A percentile compares a stretch with the other conserved stretches of the same genome.
Conservation (phyloP, 768 basidiomycete species). For the Russula vinacea region DNA sequence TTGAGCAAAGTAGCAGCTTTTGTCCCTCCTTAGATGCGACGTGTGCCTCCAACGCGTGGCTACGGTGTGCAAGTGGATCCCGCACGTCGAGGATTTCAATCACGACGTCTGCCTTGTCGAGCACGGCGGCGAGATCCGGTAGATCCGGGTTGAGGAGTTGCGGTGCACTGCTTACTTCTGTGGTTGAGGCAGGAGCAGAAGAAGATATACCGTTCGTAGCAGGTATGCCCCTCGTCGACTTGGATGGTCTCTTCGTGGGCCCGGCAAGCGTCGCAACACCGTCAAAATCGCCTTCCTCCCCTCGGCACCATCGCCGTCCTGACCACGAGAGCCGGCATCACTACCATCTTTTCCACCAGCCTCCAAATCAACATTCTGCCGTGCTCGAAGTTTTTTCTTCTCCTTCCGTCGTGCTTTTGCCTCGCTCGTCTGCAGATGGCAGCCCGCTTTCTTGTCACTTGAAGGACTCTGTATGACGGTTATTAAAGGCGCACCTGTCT, state of each 20-base stretch:
- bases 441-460: not conserved
- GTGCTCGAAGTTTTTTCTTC: conserved; percentile 48
- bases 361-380: conserved; percentile 27
- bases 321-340: conserved; percentile 33
- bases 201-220: conserved; percentile 31
- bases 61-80: conserved; percentile 73
- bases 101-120: conserved; percentile 76
- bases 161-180: conserved; percentile 55
- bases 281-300: conserved; percentile 41
- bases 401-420: conserved; percentile 67
- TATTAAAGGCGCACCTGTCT: conserved; percentile 62
- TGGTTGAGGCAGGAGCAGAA: conserved; percentile 32
- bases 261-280: conserved; percentile 43
- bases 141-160: conserved; percentile 61
- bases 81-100: conserved; percentile 80
- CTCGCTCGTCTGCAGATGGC: conserved; percentile 57
- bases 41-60: conserved; percentile 57
- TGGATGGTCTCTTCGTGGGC: conserved; percentile 11
- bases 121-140: conserved; percentile 58
- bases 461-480: not conserved
- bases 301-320: conserved; percentile 35
- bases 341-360: conserved; percentile 23
- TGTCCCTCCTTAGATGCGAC: conserved; percentile 43
- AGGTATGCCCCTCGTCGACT: conserved; percentile 27
- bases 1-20: conserved; percentile 68